phyloP scores from a whole-genome alignment of 495 filamentous ascomycete species.

The Neurospora sp. region DNA sequence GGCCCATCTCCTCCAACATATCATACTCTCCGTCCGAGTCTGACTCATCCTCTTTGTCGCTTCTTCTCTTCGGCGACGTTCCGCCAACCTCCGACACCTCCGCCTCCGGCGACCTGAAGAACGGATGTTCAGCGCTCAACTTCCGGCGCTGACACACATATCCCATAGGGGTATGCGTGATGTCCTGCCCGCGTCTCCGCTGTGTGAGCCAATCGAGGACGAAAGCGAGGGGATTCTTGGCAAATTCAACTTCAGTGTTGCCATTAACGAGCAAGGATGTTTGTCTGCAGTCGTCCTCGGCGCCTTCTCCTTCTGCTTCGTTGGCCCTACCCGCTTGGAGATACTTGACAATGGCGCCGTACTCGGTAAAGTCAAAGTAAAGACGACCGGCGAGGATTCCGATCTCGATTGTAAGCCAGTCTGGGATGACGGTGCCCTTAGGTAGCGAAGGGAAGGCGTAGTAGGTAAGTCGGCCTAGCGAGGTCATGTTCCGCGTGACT shows the following conservation, averaged over 20 bases:
- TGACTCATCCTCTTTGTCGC: not conserved
- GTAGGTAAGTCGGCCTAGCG: constrained; percentile 44
- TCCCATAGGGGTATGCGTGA: constrained; percentile 46
- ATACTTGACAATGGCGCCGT: constrained; percentile 2
- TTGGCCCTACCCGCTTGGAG: not conserved
- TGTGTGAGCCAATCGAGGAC: constrained; percentile 43
- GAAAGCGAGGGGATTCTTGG: constrained; percentile 27
- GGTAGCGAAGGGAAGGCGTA: constrained; percentile 34
- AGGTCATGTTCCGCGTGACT: constrained; percentile 41
- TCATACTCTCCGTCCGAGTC: not conserved
- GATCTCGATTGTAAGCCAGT: constrained; percentile 41
- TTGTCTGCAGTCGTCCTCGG: not conserved
- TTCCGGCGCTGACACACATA: constrained; percentile 28
- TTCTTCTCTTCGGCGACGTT: not conserved
- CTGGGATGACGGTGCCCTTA: constrained; percentile 20
- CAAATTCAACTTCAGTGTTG: constrained; percentile 6
- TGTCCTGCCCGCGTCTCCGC: constrained; percentile 41
- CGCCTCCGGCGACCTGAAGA: not conserved
- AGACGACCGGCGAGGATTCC: constrained; percentile 47
- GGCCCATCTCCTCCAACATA: not conserved
- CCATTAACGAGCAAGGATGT: not conserved
- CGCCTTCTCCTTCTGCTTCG: not conserved
- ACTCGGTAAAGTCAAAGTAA: constrained; percentile 41
- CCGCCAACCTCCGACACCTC: not conserved
- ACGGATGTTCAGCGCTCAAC: not conserved